Conservation (phyloP, 192 early-diverging fungal genomes). For the Neocallimastix lanati region DNA sequence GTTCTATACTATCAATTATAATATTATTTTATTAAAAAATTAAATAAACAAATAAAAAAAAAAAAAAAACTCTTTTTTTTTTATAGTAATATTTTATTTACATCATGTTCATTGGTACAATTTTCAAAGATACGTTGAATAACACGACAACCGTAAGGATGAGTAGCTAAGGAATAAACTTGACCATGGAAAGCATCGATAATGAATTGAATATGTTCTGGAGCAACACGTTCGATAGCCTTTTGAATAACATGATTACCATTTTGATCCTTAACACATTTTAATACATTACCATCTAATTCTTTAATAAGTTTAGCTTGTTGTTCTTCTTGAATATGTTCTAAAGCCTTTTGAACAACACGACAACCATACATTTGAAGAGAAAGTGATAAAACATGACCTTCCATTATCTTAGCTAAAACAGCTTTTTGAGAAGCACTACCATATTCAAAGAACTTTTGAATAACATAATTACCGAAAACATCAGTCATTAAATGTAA, state of each 20-base stretch:
- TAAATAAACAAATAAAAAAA: no score
- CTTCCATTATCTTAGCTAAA: constrained; percentile 88
- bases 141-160: constrained; percentile 95
- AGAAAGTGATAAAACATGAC: constrained; percentile 78
- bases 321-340: constrained; percentile 78
- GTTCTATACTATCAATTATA: no score
- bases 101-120: constrained; percentile 72
- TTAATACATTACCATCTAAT: constrained; percentile 85
- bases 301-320: constrained; percentile 80
- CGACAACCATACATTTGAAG: constrained; percentile 99
- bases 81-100: no score
- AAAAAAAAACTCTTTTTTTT: no score
- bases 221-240: constrained; percentile 88
- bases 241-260: constrained; percentile 99
- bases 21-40: no score
- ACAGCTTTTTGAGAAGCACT: constrained; percentile 58
- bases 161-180: constrained; percentile 86
- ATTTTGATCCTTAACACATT: constrained; percentile 99
- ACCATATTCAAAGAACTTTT: constrained; percentile 99
- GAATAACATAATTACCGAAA: constrained; percentile 99
- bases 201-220: constrained; percentile 86
- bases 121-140: constrained; percentile 99
- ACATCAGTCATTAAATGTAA: constrained; percentile 96
- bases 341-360: constrained; percentile 94
- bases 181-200: constrained; percentile 95